A percentile compares a stretch with the other conserved stretches of the same genome.
Evolutionary conservation across 2,329 filamentous ascomycete genomes (phyloP).

Genomic region (Calonectria ilicicola): DNA sequence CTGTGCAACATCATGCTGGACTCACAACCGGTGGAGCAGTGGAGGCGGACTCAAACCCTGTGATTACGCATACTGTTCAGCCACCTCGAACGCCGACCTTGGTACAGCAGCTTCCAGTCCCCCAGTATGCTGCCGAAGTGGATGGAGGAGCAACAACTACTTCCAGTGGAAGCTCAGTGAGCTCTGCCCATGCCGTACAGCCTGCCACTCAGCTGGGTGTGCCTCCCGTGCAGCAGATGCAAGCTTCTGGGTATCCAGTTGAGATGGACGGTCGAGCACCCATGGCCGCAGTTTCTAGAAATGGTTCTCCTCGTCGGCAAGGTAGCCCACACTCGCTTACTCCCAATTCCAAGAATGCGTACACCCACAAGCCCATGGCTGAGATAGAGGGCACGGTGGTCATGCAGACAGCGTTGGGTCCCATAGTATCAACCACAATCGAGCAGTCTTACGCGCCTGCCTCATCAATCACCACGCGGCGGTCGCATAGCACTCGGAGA

Average conservation of each 20-base stretch:
- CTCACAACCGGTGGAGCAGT: neutral
- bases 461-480: neutral
- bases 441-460: neutral
- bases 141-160: neutral
- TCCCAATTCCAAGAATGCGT: neutral
- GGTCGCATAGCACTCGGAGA: neutral
- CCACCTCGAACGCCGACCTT: neutral
- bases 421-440: neutral
- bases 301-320: neutral
- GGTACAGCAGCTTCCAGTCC: neutral
- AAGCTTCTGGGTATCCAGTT: neutral
- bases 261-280: neutral
- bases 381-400: constrained; percentile 12
- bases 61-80: neutral
- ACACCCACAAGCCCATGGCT: neutral
- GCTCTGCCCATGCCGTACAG: neutral
- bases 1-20: neutral
- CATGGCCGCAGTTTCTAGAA: neutral
- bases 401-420: neutral
- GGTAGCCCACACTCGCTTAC: neutral
- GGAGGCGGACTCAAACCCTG: neutral
- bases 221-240: neutral
- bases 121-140: neutral
- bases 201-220: neutral
- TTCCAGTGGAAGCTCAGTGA: neutral